Evolutionary conservation across 805 yeast species (phyloP).

Genomic region (Wickerhamiella kazuoi): DNA sequence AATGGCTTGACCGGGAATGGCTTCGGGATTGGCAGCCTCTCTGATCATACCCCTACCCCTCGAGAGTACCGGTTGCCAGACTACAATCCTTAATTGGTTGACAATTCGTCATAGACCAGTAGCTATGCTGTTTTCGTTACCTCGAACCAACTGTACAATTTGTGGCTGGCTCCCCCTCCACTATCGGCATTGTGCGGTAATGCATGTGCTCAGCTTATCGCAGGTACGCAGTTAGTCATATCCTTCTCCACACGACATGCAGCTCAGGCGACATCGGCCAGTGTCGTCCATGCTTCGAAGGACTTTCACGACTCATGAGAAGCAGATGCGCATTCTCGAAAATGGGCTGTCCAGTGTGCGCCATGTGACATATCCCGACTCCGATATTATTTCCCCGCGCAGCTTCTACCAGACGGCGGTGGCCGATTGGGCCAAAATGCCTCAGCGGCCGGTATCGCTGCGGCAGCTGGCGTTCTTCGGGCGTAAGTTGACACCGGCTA

Average conservation of each 20-base stretch:
- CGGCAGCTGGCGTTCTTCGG: conserved; percentile 84
- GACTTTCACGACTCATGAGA: conserved; percentile 4
- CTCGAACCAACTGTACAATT: too few species aligned
- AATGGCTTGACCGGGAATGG: too few species aligned
- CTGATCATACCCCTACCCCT: too few species aligned
- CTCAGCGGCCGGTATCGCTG: conserved; percentile 83
- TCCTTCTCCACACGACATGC: background rate
- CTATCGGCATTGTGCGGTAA: too few species aligned
- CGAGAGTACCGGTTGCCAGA: too few species aligned
- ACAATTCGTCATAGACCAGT: too few species aligned
- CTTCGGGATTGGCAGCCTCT: too few species aligned
- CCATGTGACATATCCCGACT: conserved; percentile 17
- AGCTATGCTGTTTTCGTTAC: too few species aligned
- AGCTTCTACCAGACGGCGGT: conserved; percentile 74
- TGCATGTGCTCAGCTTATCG: too few species aligned
- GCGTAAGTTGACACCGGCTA: conserved; percentile 53
- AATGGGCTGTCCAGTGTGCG: background rate
- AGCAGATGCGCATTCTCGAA: conserved; percentile 5
- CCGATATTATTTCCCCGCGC: conserved; percentile 38
- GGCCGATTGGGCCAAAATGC: conserved; percentile 39
- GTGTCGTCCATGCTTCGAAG: background rate
- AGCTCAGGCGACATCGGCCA: background rate
- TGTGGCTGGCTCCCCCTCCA: too few species aligned
- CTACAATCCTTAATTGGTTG: too few species aligned
- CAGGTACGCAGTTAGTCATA: background rate